phyloP scores from a whole-genome alignment of 2,329 filamentous ascomycete genomes.

The Tolypocladium nubicola region DNA sequence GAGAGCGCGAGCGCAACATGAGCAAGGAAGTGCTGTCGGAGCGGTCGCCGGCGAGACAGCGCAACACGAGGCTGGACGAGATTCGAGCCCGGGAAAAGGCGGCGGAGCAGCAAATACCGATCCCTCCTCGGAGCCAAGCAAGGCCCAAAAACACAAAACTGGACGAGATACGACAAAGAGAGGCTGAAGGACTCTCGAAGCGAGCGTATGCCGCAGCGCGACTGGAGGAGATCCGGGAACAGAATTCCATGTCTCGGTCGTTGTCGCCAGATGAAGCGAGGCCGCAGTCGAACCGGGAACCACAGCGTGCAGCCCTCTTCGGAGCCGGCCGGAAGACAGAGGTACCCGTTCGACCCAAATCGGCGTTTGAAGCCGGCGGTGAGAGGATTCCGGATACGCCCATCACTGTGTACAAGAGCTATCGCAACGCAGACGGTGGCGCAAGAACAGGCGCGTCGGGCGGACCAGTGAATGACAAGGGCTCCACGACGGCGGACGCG shows the following conservation, averaged over 20 bases:
- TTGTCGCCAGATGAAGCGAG: constrained; percentile 29
- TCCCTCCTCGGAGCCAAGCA: constrained; percentile 16
- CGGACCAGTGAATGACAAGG: neutral
- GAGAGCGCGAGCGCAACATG: constrained; percentile 27
- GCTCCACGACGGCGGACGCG: neutral
- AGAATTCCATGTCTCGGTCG: constrained; percentile 33
- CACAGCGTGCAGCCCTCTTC: neutral
- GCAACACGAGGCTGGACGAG: constrained; percentile 24
- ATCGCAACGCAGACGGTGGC: constrained; percentile 1
- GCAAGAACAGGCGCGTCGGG: neutral
- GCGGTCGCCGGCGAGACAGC: constrained; percentile 8
- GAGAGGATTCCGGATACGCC: constrained; percentile 27
- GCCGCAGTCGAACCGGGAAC: constrained; percentile 15
- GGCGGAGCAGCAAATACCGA: constrained; percentile 20
- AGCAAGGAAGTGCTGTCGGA: constrained; percentile 13
- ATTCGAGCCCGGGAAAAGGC: constrained; percentile 22
- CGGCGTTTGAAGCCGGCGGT: constrained; percentile 16
- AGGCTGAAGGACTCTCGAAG: constrained; percentile 32
- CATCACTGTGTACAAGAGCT: constrained; percentile 26
- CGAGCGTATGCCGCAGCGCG: constrained; percentile 36
- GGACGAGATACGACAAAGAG: constrained; percentile 35
- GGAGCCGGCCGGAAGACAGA: neutral
- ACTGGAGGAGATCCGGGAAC: constrained; percentile 42
- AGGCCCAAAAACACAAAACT: constrained; percentile 32
- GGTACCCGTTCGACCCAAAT: constrained; percentile 8